phyloP scores from a whole-genome alignment of 345 rosid species.

The Eutrema yunnanense region DNA sequence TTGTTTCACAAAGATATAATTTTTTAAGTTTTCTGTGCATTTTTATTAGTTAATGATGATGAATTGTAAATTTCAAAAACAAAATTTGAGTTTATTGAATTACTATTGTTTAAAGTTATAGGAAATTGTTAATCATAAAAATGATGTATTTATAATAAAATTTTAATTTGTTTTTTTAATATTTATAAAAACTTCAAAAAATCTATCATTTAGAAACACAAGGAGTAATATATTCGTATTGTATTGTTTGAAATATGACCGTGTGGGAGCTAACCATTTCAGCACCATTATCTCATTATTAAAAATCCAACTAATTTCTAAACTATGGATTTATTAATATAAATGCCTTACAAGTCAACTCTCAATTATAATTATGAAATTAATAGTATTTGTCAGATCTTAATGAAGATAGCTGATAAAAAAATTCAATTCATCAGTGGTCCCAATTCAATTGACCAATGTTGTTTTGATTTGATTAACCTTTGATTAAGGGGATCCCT shows the following conservation, averaged over 20 bases:
- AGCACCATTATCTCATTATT: slow-evolving; percentile 3
- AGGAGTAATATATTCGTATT: background rate
- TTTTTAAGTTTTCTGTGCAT: too few species aligned
- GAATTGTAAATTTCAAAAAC: too few species aligned
- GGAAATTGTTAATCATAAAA: too few species aligned
- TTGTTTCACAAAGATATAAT: too few species aligned
- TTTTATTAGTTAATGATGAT: too few species aligned
- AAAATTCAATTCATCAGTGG: background rate
- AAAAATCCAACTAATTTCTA: background rate
- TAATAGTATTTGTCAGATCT: background rate
- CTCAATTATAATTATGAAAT: background rate
- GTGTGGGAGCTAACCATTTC: slow-evolving; percentile 12
- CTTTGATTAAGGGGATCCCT: background rate
- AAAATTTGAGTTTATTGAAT: too few species aligned
- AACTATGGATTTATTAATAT: background rate
- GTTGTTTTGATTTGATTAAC: slow-evolving; percentile 16
- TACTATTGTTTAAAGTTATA: too few species aligned
- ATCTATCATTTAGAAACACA: too few species aligned
- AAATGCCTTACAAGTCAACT: slow-evolving; percentile 18
- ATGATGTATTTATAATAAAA: too few species aligned
- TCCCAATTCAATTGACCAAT: slow-evolving; percentile 13
- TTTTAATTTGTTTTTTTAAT: too few species aligned
- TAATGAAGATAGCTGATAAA: background rate
- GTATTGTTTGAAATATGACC: background rate
- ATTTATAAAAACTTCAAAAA: too few species aligned